Conservation (phyloP, 805 yeast genomes). For the Trichomonascus vanleenenianus region DNA sequence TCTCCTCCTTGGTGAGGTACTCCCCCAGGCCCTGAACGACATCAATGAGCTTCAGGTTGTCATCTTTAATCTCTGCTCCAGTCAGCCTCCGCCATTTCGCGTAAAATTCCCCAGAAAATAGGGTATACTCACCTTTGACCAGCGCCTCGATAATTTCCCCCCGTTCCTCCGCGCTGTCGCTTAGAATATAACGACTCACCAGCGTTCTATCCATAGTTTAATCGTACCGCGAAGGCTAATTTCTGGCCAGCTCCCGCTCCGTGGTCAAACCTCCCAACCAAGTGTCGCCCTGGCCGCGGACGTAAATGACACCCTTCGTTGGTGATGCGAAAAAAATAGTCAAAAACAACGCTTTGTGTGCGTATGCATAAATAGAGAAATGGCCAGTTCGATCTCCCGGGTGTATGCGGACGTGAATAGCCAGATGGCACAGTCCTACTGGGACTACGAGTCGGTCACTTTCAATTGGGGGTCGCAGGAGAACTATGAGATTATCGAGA, state of each 20-base stretch:
- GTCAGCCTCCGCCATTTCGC: too few species aligned
- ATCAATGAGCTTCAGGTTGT: conserved; percentile 36
- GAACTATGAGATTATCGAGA: conserved; percentile 77
- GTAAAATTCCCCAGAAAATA: too few species aligned
- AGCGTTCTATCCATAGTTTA: conserved; percentile 15
- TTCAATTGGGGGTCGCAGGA: conserved; percentile 80
- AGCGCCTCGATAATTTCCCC: not conserved
- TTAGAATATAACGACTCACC: conserved; percentile 24
- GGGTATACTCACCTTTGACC: too few species aligned
- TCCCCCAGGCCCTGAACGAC: conserved; percentile 55
- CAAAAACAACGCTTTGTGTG: not conserved
- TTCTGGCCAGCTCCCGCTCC: not conserved
- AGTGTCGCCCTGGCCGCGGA: not conserved
- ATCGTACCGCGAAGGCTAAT: not conserved
- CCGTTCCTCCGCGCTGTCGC: not conserved
- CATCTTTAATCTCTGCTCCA: conserved; percentile 20
- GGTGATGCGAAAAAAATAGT: not conserved
- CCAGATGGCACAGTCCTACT: conserved; percentile 68
- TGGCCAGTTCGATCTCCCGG: conserved; percentile 39
- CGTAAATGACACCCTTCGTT: not conserved
- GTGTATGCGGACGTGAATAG: conserved; percentile 79
- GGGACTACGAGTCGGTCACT: conserved; percentile 69
- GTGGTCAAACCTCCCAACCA: not conserved
- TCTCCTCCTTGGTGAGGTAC: conserved; percentile 53
- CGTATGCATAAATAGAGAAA: not conserved